Percentiles rank a stretch among this genome's conserved stretches.
These are phyloP conservation scores for Nemania sp. DNA, from an alignment of 2,329 filamentous ascomycete genomes.

Conservation along the genomic window DNA sequence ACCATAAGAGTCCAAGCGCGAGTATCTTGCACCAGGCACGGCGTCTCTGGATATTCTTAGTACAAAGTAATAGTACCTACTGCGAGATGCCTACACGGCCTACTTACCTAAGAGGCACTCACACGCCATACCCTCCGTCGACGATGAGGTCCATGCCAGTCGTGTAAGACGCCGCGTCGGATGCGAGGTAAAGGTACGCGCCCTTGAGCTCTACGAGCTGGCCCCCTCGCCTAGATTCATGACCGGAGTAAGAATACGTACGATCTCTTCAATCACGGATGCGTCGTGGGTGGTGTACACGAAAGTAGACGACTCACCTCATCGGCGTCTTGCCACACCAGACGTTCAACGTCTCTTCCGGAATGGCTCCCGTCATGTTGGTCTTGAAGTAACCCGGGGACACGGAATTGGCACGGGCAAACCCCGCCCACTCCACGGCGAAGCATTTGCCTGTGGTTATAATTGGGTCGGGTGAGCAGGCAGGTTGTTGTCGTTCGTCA, in stretches of 20 bases:
- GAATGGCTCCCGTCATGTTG: slow-evolving; percentile 69
- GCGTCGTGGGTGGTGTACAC: background rate
- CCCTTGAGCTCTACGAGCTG: slow-evolving; percentile 78
- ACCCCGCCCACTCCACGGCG: slow-evolving; percentile 77
- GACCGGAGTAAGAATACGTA: background rate
- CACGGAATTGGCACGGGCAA: slow-evolving; percentile 72
- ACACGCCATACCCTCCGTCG: slow-evolving; percentile 72
- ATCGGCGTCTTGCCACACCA: slow-evolving; percentile 83
- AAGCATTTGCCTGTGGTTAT: slow-evolving; percentile 62
- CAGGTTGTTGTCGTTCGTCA: too few species aligned
- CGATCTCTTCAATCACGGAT: background rate
- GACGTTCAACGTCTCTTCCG: slow-evolving; percentile 68
- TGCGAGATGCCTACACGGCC: slow-evolving; percentile 6
- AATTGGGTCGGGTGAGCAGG: too few species aligned
- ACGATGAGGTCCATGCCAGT: slow-evolving; percentile 76
- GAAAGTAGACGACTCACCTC: slow-evolving; percentile 54
- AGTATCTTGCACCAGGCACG: too few species aligned
- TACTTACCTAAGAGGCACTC: too few species aligned
- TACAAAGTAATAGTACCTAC: too few species aligned
- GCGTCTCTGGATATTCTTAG: too few species aligned
- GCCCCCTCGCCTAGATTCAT: slow-evolving; percentile 63
- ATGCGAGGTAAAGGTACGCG: slow-evolving; percentile 79
- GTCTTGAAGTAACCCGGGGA: slow-evolving; percentile 78
- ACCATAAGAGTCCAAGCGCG: too few species aligned
- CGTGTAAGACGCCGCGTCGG: slow-evolving; percentile 81